These are phyloP conservation scores for Inonotus hispidus DNA, from an alignment of 1,284 basidiomycete genomes.

Conservation along the genomic window DNA sequence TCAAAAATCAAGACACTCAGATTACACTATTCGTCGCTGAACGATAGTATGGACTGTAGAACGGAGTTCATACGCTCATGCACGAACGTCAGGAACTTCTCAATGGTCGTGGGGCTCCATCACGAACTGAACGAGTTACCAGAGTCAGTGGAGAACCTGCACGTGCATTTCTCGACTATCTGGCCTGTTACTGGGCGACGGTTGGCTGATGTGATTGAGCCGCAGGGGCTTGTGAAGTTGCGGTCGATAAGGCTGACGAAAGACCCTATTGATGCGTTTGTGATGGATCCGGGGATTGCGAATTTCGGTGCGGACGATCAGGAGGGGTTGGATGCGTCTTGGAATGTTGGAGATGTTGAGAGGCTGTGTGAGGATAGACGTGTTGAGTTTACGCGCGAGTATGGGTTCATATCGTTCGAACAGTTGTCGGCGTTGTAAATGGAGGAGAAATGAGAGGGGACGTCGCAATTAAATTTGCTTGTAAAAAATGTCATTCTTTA, in stretches of 20 bases:
- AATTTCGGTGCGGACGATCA: background rate
- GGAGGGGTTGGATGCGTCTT: background rate
- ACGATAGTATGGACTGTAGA: background rate
- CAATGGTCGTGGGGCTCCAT: background rate
- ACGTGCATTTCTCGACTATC: conserved; percentile 5
- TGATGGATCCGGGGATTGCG: background rate
- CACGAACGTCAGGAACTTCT: background rate
- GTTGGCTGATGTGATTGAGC: background rate
- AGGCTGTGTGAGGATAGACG: background rate
- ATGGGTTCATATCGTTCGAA: background rate
- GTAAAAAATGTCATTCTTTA: too few species aligned
- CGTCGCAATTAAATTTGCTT: too few species aligned
- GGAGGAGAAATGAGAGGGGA: too few species aligned
- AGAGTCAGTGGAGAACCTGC: background rate
- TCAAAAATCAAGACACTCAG: background rate
- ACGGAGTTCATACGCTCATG: background rate
- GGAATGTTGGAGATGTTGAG: conserved; percentile 1
- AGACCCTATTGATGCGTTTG: background rate
- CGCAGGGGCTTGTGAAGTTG: background rate
- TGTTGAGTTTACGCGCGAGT: background rate
- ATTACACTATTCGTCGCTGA: background rate
- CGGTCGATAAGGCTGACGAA: background rate
- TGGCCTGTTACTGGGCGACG: background rate
- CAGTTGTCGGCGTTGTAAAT: background rate
- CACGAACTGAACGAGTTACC: background rate